phyloP scores from a whole-genome alignment of 2,329 filamentous ascomycete genomes.

The Calonectria pteridis region DNA sequence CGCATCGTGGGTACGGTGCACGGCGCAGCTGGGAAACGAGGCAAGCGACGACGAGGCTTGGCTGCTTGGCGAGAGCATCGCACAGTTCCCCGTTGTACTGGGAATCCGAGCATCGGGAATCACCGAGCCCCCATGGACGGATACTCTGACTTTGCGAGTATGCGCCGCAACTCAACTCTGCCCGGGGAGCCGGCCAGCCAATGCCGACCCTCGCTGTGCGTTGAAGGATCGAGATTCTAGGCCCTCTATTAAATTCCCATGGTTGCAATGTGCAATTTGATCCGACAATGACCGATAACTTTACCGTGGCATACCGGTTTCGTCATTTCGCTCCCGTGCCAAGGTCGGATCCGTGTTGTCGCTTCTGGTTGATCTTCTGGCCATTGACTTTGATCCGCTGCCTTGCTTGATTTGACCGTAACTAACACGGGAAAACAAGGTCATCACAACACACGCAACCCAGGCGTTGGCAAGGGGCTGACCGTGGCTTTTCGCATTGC shows the following conservation, averaged over 20 bases:
- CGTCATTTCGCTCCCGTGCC: neutral
- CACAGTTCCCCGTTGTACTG: neutral
- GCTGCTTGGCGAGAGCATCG: neutral
- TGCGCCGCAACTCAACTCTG: constrained; percentile 19
- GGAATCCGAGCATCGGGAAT: constrained; percentile 12
- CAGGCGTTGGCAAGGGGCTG: neutral
- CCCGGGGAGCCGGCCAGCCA: constrained; percentile 28
- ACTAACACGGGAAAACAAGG: neutral
- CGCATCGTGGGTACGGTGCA: neutral
- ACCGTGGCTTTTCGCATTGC: neutral
- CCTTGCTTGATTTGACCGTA: neutral
- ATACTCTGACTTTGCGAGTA: neutral
- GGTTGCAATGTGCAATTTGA: constrained; percentile 32
- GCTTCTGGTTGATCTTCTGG: neutral
- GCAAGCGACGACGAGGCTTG: neutral
- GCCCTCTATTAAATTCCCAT: constrained; percentile 40
- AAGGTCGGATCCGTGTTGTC: neutral
- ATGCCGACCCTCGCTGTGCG: constrained; percentile 24
- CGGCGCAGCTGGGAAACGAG: neutral
- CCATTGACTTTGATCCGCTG: neutral
- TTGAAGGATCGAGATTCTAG: constrained; percentile 41
- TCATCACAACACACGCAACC: neutral
- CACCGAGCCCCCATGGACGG: constrained; percentile 18
- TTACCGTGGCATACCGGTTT: constrained; percentile 3
- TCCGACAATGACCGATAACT: constrained; percentile 17